Conservation (phyloP, 2,329 filamentous ascomycete species). For the Fusarium setosum region DNA sequence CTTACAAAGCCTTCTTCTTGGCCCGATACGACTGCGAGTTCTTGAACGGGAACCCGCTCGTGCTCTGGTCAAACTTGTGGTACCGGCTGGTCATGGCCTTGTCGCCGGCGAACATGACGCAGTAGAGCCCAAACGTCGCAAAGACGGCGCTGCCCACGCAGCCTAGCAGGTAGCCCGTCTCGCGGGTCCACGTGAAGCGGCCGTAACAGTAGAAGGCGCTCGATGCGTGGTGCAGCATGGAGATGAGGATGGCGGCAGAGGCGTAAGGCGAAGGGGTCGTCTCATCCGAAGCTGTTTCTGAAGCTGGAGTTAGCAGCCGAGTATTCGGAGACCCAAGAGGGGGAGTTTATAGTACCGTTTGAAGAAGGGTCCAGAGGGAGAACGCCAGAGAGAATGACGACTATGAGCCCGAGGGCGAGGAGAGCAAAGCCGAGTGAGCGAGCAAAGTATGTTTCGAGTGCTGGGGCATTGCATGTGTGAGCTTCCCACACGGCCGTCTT, state of each 20-base stretch:
- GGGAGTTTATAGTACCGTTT: constrained; percentile 48
- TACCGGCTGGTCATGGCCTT: constrained; percentile 51
- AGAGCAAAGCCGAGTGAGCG: constrained; percentile 77
- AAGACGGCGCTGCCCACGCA: constrained; percentile 67
- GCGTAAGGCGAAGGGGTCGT: constrained; percentile 71
- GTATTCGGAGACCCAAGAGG: too few species aligned
- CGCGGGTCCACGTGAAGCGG: constrained; percentile 68
- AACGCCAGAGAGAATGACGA: constrained; percentile 76
- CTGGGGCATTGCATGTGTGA: constrained; percentile 30
- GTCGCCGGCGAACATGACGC: constrained; percentile 53
- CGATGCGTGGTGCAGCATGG: constrained; percentile 72
- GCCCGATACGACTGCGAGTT: constrained; percentile 50
- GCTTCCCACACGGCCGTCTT: too few species aligned
- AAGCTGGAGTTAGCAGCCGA: neutral
- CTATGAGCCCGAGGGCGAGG: constrained; percentile 70
- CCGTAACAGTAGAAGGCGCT: constrained; percentile 76
- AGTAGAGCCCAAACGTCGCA: constrained; percentile 62
- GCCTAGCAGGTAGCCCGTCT: constrained; percentile 70
- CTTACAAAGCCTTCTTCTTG: constrained; percentile 52
- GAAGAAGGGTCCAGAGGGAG: constrained; percentile 70
- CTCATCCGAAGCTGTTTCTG: constrained; percentile 40
- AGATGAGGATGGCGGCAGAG: constrained; percentile 73
- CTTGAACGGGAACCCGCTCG: constrained; percentile 53
- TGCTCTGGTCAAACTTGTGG: constrained; percentile 52
- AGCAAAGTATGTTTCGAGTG: constrained; percentile 78